These are phyloP conservation scores for Trichocomaceae sp. DNA, from an alignment of 2,329 filamentous ascomycete species.

Conservation along the genomic window DNA sequence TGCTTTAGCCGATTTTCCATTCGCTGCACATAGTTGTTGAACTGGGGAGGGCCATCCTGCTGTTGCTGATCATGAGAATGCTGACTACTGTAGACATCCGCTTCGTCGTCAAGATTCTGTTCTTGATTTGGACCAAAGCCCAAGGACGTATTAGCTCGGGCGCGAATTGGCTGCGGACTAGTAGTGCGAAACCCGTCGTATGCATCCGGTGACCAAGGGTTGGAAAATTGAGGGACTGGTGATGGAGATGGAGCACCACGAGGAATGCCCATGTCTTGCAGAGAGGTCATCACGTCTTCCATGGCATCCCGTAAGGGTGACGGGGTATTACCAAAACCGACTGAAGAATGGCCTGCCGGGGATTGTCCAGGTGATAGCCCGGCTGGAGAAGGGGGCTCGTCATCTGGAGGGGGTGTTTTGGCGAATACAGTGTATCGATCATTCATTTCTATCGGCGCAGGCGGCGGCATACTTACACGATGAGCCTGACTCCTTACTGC, in stretches of 20 bases:
- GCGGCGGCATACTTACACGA: constrained; percentile 16
- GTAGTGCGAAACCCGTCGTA: constrained; percentile 53
- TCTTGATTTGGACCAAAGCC: constrained; percentile 53
- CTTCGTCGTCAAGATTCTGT: constrained; percentile 39
- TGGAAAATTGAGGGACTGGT: constrained; percentile 46
- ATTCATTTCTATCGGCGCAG: constrained; percentile 35
- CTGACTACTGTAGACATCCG: constrained; percentile 51
- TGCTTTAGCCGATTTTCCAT: constrained; percentile 79
- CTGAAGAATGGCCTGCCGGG: constrained; percentile 9
- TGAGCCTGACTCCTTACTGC: constrained; percentile 41
- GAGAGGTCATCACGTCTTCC: constrained; percentile 94
- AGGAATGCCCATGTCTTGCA: constrained; percentile 73
- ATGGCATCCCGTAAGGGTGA: constrained; percentile 91
- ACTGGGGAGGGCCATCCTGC: constrained; percentile 57
- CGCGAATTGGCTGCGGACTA: constrained; percentile 28
- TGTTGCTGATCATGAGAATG: constrained; percentile 48
- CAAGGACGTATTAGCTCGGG: constrained; percentile 66
- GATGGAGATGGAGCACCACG: constrained; percentile 46
- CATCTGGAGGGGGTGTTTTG: constrained; percentile 44
- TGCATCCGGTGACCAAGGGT: constrained; percentile 87
- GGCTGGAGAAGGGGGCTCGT: neutral
- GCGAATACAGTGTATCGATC: constrained; percentile 34
- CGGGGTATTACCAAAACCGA: constrained; percentile 59
- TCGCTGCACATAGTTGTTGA: constrained; percentile 80
- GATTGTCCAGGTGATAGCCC: constrained; percentile 7